Base-by-base conservation (phyloP, 768 basidiomycete genomes). In the Boletus sp. region DNA sequence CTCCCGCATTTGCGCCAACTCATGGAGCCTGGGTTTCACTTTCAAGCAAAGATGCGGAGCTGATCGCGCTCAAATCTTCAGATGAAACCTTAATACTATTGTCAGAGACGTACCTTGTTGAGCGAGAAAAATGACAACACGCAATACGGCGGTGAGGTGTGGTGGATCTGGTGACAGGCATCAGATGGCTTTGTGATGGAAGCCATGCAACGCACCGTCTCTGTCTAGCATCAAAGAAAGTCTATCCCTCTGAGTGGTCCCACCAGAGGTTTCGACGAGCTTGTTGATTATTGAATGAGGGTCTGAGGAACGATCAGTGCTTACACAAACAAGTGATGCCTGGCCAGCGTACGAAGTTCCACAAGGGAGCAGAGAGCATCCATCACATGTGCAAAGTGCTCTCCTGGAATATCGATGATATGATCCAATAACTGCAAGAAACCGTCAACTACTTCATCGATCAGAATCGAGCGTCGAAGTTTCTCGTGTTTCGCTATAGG, bases 361-460 rank as follows among this genome's bases (percentile, higher is more conserved):
- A 58, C 39, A 14, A 63, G 60, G 20, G 50, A 58, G 17, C 42
- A 55, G 42, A 63, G 62, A 39, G 50, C 62, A 39, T 61, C 60
- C 62, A 63, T 63, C 44, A 52, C 53, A 20, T 61, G 59, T 17
- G 47, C 48, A 41, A 61, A 63, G 44, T 61, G 54, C 9, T 46
- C 50, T 7, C 47, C 57, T 1, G 56, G 60, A 32, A 17, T 17
- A 10, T 29, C 12, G 10, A 57, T 47, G 24, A 41, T 46, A 20
- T 52, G 36, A 32, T 61, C 62, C 7, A 61, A 35, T 20, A 61
- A 24, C n/a, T 50, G 24, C 9, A 61, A 35, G 50, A 63, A 63
- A 42, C 50, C 18, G 14, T 61, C 36, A 7, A 61, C 17, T 20
- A 63, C 62, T 1, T 32, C 54, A 1, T 52, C 37, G n/a, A 40